Evolutionary conservation across 768 basidiomycete species (phyloP).

Genomic region (Amanita brunnescens): DNA sequence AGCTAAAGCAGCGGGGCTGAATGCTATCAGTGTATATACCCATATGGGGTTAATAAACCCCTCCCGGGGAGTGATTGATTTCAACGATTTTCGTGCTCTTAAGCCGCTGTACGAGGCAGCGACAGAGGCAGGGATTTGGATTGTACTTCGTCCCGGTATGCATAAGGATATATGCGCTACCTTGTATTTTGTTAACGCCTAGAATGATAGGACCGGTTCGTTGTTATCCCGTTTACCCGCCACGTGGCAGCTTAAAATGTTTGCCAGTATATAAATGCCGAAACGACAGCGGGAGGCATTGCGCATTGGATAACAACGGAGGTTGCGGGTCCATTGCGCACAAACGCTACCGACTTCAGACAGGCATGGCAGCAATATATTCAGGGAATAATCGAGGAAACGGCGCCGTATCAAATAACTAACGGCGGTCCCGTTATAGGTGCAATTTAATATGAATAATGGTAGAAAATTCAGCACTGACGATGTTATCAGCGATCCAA

Average conservation of each 20-base stretch:
- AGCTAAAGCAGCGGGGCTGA: constrained; percentile 72
- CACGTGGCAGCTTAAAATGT: background rate
- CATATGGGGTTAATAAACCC: constrained; percentile 79
- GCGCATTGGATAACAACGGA: constrained; percentile 63
- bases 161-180: constrained; percentile 9
- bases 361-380: constrained; percentile 70
- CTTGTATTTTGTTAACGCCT: background rate
- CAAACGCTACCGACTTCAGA: constrained; percentile 62
- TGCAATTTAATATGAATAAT: constrained; percentile 18
- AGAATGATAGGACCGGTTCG: constrained; percentile 5
- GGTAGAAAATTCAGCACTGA: background rate
- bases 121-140: constrained; percentile 63
- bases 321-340: constrained; percentile 60
- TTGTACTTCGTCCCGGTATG: constrained; percentile 70
- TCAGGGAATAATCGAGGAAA: constrained; percentile 50
- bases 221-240: background rate
- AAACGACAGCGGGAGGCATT: constrained; percentile 71
- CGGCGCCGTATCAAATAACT: constrained; percentile 58
- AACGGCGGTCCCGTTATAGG: constrained; percentile 71
- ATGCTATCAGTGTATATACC: constrained; percentile 68
- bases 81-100: constrained; percentile 59
- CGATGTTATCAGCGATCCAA: constrained; percentile 18
- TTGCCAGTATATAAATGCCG: constrained; percentile 63
- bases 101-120: constrained; percentile 70
- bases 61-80: constrained; percentile 64